Base-by-base conservation (phyloP, 2,329 filamentous ascomycete genomes). In the Sclerotinia subarctica region DNA sequence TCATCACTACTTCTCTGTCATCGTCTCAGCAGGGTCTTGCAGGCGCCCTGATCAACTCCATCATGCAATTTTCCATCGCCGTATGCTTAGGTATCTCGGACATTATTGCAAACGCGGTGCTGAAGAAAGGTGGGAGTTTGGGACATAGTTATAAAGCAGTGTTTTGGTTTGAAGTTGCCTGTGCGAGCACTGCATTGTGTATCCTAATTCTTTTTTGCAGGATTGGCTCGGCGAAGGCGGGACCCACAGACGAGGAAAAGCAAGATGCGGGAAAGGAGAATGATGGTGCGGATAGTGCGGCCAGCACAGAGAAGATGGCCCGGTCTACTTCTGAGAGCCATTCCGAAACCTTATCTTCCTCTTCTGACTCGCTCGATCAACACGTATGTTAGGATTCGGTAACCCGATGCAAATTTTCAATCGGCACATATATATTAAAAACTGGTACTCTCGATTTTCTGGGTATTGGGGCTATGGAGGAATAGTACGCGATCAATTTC, bases 1-100 rank as follows among this genome's bases (percentile, higher is more conserved):
- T 90, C 78, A 89, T 92, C 76, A 92, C 89, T 0, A 92, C 89
- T 0, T 85, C 83, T 24, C 80, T 92, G 71, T 88, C 90, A 0
- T 81, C 81, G 3, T 82, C 85, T 7, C 81, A 86, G 49, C 90
- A 93, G 75, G 90, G 89, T 0, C 81, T 91, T 0, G 90, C 89
- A 0, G 89, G 89, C 1, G 90, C 86, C 0, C 76, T 92, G 53
- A 87, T 91, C 74, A 91, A 90, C 76, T 63, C 65, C 3, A 67
- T 63, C 5, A 67, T 67, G 65, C 65, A 67, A 46, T 38, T 67
- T 2, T 47, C 65, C 5, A 63, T 67, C 26, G 65, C 65, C 8
- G 47, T 63, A 26, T 67, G 65, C 44, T 17, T 67, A 8, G 65
- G 65, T 15, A 21, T 67, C n/a, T 63, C 57, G 6, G 49, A 52